These are phyloP conservation scores for Suillus spraguei DNA, from an alignment of 768 basidiomycete species.

Conservation along the genomic window DNA sequence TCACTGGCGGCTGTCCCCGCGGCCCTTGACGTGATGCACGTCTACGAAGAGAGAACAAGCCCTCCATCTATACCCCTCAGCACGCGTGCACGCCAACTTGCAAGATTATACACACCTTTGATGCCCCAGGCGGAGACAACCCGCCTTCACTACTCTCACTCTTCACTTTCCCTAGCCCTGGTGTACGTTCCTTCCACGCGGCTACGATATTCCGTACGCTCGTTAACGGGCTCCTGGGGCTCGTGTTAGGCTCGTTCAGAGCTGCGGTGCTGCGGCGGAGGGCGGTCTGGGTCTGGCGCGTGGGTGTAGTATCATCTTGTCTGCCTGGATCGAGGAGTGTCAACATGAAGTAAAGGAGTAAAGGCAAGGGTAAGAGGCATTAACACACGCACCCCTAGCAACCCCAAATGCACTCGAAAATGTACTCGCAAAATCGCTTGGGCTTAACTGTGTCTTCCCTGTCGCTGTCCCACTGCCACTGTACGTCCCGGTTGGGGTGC, in stretches of 20 bases:
- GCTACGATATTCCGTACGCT: slow-evolving; percentile 80
- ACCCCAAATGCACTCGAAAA: slow-evolving; percentile 45
- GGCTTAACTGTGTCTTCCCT: slow-evolving; percentile 35
- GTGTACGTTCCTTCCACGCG: slow-evolving; percentile 80
- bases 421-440: slow-evolving; percentile 39
- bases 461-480: slow-evolving; percentile 29
- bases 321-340: slow-evolving; percentile 23
- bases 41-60: slow-evolving; percentile 38
- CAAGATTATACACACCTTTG: not conserved
- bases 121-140: slow-evolving; percentile 13
- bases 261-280: not conserved
- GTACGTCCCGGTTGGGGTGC: slow-evolving; percentile 1
- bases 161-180: slow-evolving; percentile 36
- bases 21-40: slow-evolving; percentile 24
- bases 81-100: not conserved
- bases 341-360: slow-evolving; percentile 61
- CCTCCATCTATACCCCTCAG: slow-evolving; percentile 18
- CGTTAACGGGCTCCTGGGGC: slow-evolving; percentile 70
- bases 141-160: slow-evolving; percentile 14
- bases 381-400: slow-evolving; percentile 26
- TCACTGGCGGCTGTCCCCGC: slow-evolving; percentile 21
- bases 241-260: slow-evolving; percentile 28
- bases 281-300: slow-evolving; percentile 3
- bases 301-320: slow-evolving; percentile 6
- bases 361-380: slow-evolving; percentile 43